A percentile compares a stretch with the other conserved stretches of the same genome.
Conservation (phyloP, 306 rosid species). For the Pachyrhizus erosus region DNA sequence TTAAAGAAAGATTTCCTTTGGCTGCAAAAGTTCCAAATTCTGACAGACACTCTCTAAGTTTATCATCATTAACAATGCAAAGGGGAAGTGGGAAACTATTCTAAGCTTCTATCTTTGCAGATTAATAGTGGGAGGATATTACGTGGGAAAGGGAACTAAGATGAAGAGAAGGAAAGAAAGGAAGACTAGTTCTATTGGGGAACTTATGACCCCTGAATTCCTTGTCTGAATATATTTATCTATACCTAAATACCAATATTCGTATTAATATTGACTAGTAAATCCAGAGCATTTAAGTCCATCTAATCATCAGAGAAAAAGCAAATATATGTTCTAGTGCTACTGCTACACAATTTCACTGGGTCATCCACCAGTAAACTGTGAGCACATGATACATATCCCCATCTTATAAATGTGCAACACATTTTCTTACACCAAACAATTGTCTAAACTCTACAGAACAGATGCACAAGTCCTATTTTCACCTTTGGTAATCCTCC, state of each 20-base stretch:
- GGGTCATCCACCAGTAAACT: conserved; percentile 26
- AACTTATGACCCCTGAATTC: not conserved
- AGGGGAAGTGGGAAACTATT: not conserved
- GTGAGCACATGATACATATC: conserved; percentile 19
- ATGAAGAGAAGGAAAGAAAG: not conserved
- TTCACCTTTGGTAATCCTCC: conserved; percentile 90
- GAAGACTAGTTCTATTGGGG: no score
- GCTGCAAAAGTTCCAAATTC: conserved; percentile 9
- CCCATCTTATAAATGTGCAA: not conserved
- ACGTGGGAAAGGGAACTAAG: not conserved
- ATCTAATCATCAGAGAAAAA: conserved; percentile 25
- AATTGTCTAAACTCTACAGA: conserved; percentile 14
- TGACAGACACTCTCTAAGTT: not conserved
- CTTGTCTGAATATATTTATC: not conserved
- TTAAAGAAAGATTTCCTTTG: conserved; percentile 11
- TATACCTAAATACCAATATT: not conserved
- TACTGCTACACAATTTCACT: not conserved
- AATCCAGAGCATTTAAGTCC: conserved; percentile 15
- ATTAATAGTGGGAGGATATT: not conserved
- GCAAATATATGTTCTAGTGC: not conserved
- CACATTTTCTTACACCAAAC: conserved; percentile 6
- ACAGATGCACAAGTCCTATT: conserved; percentile 1
- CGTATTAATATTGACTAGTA: not conserved
- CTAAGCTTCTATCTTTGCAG: conserved; percentile 3
- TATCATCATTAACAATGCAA: not conserved